Evolutionary conservation across 805 yeast genomes (phyloP), one percentile per base, ranked within the genome.

Genomic region (Kluyveromyces lactis): DNA sequence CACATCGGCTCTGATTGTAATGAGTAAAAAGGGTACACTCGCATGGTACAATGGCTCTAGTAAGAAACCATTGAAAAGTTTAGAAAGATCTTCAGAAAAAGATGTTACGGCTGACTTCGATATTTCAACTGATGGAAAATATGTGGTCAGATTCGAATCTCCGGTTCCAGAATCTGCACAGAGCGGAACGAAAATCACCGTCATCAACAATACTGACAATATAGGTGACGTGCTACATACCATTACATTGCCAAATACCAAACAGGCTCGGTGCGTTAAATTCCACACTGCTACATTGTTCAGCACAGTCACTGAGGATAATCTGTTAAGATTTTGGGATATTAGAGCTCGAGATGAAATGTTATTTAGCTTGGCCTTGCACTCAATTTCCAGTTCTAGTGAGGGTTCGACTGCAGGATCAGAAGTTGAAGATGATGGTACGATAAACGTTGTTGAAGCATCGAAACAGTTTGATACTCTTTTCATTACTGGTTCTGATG

Each of bases 31-130:
- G 39, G 63, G 62, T 11, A 57, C 63, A 11, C 38, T 58, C 17
- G 63, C 61, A 13, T 58, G 63, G 63, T 57, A 57, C 36, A 47
- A 49, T 18, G 58, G 54, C 17, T 58, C 51, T 6, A 45, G 50
- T 39, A 53, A 52, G 40, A 58, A 50, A 4, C 63, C 63, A 3
- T 51, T 55, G 10, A 58, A 53, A 36, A 52, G 56, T 18, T 52
- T 57, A 43, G 58, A 52, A 40, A 62, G 56, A 42, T 51, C 52
- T 41, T 52, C 54, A 52, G 21, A 30, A 4, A 5, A 6, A 6
- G n/a, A 15, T 5, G 7, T 27, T 6, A 11, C 5, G 7, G 6
- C 12, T n/a, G 30, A 27, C 16, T 27, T 27, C n/a, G 30, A 27
- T 27, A n/a, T 27, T 7, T 27, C 30, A 6, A 12, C 30, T 7